Percentiles rank a stretch among this genome's conserved stretches.
Evolutionary conservation across 805 yeast genomes (phyloP).

Genomic region (Ascoidea rubescens): DNA sequence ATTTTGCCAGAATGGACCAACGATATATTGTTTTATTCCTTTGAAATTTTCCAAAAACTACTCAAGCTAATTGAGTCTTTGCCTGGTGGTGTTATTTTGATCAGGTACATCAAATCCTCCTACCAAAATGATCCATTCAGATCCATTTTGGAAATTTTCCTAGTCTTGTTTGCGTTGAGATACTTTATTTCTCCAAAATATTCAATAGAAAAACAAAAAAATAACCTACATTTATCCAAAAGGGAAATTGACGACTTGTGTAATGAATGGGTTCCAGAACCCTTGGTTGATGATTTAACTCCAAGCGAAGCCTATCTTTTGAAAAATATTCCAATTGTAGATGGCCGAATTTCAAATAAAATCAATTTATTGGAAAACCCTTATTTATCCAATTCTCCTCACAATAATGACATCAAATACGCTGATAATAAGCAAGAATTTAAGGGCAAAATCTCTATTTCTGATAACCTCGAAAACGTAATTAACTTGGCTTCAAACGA

Average conservation of each 20-base stretch:
- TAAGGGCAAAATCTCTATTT: constrained; percentile 13
- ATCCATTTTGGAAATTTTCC: constrained; percentile 63
- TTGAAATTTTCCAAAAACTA: too few relatives aligned
- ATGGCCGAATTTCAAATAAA: constrained; percentile 35
- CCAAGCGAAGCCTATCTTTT: constrained; percentile 48
- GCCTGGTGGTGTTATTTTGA: constrained; percentile 12
- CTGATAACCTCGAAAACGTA: constrained; percentile 22
- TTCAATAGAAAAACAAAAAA: constrained; percentile 54
- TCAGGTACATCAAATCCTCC: constrained; percentile 69
- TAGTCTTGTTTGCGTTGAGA: constrained; percentile 69
- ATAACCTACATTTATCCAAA: constrained; percentile 43
- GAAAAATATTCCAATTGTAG: constrained; percentile 45
- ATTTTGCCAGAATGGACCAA: too few relatives aligned
- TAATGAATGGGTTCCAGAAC: constrained; percentile 88
- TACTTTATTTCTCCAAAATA: constrained; percentile 63
- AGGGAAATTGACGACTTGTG: constrained; percentile 71
- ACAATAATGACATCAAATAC: neutral
- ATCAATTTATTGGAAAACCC: constrained; percentile 17
- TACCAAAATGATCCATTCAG: constrained; percentile 91
- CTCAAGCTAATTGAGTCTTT: constrained; percentile 1
- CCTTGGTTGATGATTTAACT: constrained; percentile 44
- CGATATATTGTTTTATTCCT: too few relatives aligned
- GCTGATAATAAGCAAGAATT: constrained; percentile 1
- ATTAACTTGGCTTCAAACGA: constrained; percentile 63
- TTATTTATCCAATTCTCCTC: constrained; percentile 10